These are phyloP conservation scores for Fusarium tuaranense DNA, from an alignment of 2,329 filamentous ascomycete genomes.

Conservation along the genomic window DNA sequence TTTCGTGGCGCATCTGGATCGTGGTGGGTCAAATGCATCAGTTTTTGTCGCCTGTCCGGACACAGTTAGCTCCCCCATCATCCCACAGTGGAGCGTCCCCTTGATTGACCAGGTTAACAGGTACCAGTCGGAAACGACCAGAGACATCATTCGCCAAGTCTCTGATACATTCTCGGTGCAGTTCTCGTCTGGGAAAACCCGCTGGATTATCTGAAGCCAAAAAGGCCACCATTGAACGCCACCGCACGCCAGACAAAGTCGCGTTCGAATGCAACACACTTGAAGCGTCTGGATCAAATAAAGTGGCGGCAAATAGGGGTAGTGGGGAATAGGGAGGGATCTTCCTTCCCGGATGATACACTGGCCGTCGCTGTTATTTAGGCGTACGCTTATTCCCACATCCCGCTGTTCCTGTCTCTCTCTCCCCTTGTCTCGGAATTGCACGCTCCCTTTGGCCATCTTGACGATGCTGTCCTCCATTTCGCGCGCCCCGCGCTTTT, in stretches of 20 bases:
- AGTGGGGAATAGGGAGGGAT: slow-evolving; percentile 24
- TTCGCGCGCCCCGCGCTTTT: slow-evolving; percentile 20
- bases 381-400: not conserved
- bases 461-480: slow-evolving; percentile 30
- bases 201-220: not conserved
- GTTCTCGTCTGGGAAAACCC: not conserved
- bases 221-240: not conserved
- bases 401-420: not conserved
- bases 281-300: slow-evolving; percentile 16
- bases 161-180: not conserved
- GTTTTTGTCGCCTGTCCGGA: not conserved
- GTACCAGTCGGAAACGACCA: not conserved
- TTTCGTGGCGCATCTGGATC: not conserved
- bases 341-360: not conserved
- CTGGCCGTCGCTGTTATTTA: not conserved
- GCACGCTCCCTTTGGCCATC: slow-evolving; percentile 8
- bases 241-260: not conserved
- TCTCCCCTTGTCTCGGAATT: slow-evolving; percentile 1
- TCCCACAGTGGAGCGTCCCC: not conserved
- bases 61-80: not conserved
- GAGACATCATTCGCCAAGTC: not conserved
- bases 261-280: not conserved
- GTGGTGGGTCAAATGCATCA: not conserved
- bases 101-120: not conserved
- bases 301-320: slow-evolving; percentile 23